phyloP scores from a whole-genome alignment of 2,329 filamentous ascomycete species.

The Laburnicola sp. region DNA sequence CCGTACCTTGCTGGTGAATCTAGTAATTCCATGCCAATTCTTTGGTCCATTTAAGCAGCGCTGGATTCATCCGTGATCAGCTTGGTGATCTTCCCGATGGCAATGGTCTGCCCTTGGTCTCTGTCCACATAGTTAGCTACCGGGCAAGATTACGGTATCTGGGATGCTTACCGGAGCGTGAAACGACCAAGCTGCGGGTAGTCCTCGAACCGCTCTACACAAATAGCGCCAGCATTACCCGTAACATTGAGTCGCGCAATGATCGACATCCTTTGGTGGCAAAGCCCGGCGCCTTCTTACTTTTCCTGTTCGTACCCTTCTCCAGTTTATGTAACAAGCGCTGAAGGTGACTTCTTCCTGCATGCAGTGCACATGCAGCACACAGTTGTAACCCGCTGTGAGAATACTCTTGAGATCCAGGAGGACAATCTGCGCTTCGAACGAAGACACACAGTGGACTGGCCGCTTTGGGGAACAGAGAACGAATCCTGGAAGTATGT shows the following conservation, averaged over 20 bases:
- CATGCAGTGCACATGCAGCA: conserved; percentile 93
- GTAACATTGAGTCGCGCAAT: conserved; percentile 90
- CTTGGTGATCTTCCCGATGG: conserved; percentile 98
- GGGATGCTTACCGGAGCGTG: conserved; percentile 30
- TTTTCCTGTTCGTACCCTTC: conserved; percentile 90
- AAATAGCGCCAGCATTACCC: conserved; percentile 82
- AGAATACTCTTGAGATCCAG: conserved; percentile 94
- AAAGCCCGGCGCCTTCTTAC: conserved; percentile 89
- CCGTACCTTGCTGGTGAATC: not conserved
- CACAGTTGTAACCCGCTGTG: conserved; percentile 94
- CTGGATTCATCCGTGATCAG: conserved; percentile 57
- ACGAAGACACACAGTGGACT: conserved; percentile 84
- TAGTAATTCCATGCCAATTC: not conserved
- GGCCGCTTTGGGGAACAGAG: conserved; percentile 92
- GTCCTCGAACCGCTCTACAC: conserved; percentile 92
- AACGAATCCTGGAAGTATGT: conserved; percentile 92
- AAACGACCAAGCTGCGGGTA: conserved; percentile 69
- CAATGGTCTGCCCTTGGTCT: conserved; percentile 91
- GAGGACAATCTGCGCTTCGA: conserved; percentile 96
- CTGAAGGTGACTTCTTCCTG: conserved; percentile 97
- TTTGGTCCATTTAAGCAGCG: conserved; percentile 12
- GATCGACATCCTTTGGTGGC: conserved; percentile 80
- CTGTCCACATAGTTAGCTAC: conserved; percentile 31
- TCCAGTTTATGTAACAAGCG: conserved; percentile 88
- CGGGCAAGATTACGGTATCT: not conserved